Conservation (phyloP, 1,284 basidiomycete species). For the Papiliotrema laurentii region DNA sequence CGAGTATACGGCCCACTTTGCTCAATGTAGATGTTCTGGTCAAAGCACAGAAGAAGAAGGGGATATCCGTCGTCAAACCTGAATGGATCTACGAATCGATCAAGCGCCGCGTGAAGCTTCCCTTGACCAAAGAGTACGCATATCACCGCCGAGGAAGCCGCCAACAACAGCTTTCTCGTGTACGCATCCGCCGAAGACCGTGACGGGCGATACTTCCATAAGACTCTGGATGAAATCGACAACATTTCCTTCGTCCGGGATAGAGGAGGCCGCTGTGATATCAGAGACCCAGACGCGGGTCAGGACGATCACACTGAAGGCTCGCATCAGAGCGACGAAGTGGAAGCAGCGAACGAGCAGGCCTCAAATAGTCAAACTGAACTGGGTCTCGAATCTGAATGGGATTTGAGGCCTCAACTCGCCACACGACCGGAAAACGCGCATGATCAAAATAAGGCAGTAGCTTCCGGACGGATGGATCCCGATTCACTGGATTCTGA, state of each 20-base stretch:
- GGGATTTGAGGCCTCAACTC: no score
- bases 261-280: constrained; percentile 11
- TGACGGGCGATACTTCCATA: constrained; percentile 33
- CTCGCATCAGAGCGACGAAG: neutral
- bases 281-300: neutral
- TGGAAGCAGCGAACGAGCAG: neutral
- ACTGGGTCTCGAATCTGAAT: no score
- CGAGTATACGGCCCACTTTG: neutral
- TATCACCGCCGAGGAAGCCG: neutral
- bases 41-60: constrained; percentile 52
- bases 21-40: constrained; percentile 31
- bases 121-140: constrained; percentile 63
- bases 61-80: constrained; percentile 67
- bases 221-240: constrained; percentile 33
- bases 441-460: no score
- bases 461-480: no score
- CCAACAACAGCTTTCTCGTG: constrained; percentile 35
- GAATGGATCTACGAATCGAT: constrained; percentile 78
- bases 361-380: no score
- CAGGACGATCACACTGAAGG: neutral
- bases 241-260: constrained; percentile 22
- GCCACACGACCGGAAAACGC: no score
- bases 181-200: constrained; percentile 37
- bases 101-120: constrained; percentile 54
- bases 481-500: no score